Evolutionary conservation across 2,329 filamentous ascomycete species (phyloP).

Genomic region (Paecilomyces niveus): DNA sequence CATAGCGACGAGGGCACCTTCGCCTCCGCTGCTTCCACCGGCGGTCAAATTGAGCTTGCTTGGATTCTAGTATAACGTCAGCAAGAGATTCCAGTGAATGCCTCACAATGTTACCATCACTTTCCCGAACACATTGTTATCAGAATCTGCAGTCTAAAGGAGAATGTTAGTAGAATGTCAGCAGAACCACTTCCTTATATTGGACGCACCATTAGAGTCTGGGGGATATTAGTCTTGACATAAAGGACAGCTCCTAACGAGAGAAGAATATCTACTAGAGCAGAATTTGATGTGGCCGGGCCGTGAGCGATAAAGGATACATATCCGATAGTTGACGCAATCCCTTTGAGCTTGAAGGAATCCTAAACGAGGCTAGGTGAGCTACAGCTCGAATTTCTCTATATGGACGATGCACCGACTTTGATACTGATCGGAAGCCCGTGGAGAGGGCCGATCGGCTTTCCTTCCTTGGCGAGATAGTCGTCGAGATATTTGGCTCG

Average conservation of each 20-base stretch:
- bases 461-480: constrained; percentile 20
- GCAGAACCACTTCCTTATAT: neutral
- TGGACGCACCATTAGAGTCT: constrained; percentile 20
- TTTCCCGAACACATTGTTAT: neutral
- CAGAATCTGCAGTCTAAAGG: neutral
- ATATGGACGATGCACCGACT: constrained; percentile 15
- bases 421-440: constrained; percentile 34
- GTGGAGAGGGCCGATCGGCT: constrained; percentile 30
- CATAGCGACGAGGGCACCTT: constrained; percentile 29
- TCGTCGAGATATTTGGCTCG: constrained; percentile 31
- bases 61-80: constrained; percentile 12
- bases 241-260: constrained; percentile 17
- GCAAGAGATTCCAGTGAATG: neutral
- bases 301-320: neutral
- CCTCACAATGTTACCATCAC: neutral
- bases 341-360: neutral
- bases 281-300: constrained; percentile 12
- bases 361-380: neutral
- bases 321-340: neutral
- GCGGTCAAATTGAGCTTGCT: constrained; percentile 19
- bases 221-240: constrained; percentile 22
- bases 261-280: constrained; percentile 17
- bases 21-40: constrained; percentile 25
- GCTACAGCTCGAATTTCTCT: neutral
- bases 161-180: neutral